A percentile compares a stretch with the other conserved stretches of the same genome.
Conservation (phyloP, 306 rosid species). For the Cyamopsis tetragonoloba region DNA sequence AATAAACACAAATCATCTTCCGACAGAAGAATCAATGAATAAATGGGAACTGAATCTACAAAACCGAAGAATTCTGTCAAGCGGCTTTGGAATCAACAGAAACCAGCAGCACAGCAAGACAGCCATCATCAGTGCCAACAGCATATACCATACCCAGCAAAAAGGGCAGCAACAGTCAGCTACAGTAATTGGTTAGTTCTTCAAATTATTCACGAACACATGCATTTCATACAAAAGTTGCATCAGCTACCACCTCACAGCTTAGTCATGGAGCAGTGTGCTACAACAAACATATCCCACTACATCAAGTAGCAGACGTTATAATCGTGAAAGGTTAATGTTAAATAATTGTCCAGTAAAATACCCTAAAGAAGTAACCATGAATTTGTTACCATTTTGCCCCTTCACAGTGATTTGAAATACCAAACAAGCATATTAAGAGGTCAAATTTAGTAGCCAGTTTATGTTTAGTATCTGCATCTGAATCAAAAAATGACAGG, state of each 20-base stretch:
- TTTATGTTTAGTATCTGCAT: slow-evolving; percentile 35
- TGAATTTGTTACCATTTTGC: slow-evolving; percentile 40
- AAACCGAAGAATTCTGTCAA: slow-evolving; percentile 7
- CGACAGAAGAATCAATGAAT: slow-evolving; percentile 4
- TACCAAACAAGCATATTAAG: slow-evolving; percentile 30
- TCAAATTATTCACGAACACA: slow-evolving; percentile 46
- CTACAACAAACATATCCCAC: slow-evolving; percentile 46
- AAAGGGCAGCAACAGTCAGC: slow-evolving; percentile 51
- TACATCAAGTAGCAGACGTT: slow-evolving; percentile 50
- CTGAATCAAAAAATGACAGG: slow-evolving; percentile 39
- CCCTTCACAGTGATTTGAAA: slow-evolving; percentile 28
- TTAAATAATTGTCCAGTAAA: slow-evolving; percentile 26
- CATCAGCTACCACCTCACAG: slow-evolving; percentile 59
- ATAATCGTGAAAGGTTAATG: slow-evolving; percentile 26
- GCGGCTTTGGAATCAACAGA: slow-evolving; percentile 33
- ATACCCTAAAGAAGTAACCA: slow-evolving; percentile 28
- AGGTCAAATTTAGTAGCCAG: slow-evolving; percentile 34
- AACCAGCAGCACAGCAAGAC: slow-evolving; percentile 40
- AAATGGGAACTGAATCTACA: not conserved
- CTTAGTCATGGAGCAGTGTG: slow-evolving; percentile 42
- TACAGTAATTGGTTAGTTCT: slow-evolving; percentile 40
- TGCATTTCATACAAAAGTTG: slow-evolving; percentile 35
- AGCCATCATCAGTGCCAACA: slow-evolving; percentile 34
- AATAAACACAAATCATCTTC: not conserved
- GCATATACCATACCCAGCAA: slow-evolving; percentile 42